Conservation (phyloP, 805 yeast genomes). For the Ogataea paradorogensis region DNA sequence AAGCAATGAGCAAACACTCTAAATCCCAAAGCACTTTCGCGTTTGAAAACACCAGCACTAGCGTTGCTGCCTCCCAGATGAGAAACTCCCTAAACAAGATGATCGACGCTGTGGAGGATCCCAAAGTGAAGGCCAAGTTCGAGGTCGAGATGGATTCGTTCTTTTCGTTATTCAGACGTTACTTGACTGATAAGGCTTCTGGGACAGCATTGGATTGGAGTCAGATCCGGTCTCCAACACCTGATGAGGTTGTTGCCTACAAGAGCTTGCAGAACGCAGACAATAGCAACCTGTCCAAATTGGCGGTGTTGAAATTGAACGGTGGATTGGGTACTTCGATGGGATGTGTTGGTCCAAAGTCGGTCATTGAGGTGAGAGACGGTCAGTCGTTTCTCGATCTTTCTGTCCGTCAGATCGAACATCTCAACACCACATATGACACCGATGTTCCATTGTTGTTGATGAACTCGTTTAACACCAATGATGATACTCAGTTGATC, state of each 20-base stretch:
- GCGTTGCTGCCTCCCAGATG: constrained; percentile 97
- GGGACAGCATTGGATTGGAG: constrained; percentile 91
- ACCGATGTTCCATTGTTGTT: constrained; percentile 93
- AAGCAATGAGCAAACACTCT: constrained; percentile 46
- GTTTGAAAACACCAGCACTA: constrained; percentile 91
- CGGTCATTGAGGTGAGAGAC: constrained; percentile 97
- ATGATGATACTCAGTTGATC: constrained; percentile 89
- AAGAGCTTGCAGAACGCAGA: constrained; percentile 42
- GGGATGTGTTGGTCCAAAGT: constrained; percentile 99
- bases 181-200: constrained; percentile 82
- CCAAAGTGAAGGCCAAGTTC: constrained; percentile 51
- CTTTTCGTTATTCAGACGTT: constrained; percentile 90
- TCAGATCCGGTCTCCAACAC: constrained; percentile 84
- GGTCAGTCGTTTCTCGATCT: constrained; percentile 96
- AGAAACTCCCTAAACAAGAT: constrained; percentile 89
- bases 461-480: constrained; percentile 99
- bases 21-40: constrained; percentile 80
- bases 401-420: constrained; percentile 95
- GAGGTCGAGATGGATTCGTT: constrained; percentile 94
- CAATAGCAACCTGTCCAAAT: constrained; percentile 59
- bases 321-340: constrained; percentile 99
- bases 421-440: constrained; percentile 83
- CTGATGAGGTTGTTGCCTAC: constrained; percentile 87
- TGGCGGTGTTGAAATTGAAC: constrained; percentile 93
- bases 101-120: constrained; percentile 72